Evolutionary conservation across 805 yeast genomes (phyloP), one percentile per base, ranked within the genome.

Genomic region (Pichia phayaonensis): DNA sequence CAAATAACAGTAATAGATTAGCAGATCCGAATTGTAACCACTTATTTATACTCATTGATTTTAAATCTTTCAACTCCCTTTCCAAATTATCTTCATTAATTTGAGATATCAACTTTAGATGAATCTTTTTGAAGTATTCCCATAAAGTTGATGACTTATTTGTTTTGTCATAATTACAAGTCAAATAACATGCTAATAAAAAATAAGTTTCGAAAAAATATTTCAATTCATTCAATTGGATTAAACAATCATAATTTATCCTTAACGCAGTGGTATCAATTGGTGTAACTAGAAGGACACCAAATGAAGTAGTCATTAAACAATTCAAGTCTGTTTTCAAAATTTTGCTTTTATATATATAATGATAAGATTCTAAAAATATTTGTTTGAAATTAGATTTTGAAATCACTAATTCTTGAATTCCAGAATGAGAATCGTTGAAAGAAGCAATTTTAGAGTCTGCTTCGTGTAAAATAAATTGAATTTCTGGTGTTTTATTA

Each of bases 71-170:
- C 15, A 41, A 10, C 8, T 8, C 3, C 22, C 10, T 18, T 11
- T 20, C 40, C 12, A 16, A 39, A 3, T 20, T 12, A 20, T 22
- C 26, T 13, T 4, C 18, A 16, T 41, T 23, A 16, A 34, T 16
- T n/a, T 34, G 38, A n/a, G 38, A 16, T 34, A 16, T 16, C 16
- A 27, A 47, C 31, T 6, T 43, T 15, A 49, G 39, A 3, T 43
- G 12, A 8, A 52, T 34, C 46, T 56, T 62, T 31, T 54, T 54
- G 45, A 60, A 63, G 21, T 61, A 58, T 6, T 50, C 46, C 72
- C 72, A 69, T 23, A 67, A 44, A 38, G 59, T 58, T 4, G 71
- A 60, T 1, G 71, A 65, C 50, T 69, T 69, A 46, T 69, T 69
- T 0, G 68, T 61, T 44, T 59, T 57, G 8, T 64, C 56, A 10